phyloP scores from a whole-genome alignment of 2,329 filamentous ascomycete species.

The Stachybotrys chlorohalonatus region DNA sequence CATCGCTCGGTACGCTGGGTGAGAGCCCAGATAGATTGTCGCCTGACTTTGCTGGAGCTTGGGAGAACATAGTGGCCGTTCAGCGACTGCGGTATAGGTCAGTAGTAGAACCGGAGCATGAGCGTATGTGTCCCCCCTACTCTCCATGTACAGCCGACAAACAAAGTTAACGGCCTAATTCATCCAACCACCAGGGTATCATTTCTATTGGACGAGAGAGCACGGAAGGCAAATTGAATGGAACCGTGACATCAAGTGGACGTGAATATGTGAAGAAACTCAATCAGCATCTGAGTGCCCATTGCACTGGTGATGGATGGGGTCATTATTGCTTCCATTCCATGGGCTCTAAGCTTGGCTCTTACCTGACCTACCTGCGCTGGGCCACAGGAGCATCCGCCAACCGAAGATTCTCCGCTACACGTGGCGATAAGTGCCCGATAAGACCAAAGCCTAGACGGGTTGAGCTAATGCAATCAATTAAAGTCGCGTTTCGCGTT shows the following conservation, averaged over 20 bases:
- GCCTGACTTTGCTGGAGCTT: conserved; percentile 50
- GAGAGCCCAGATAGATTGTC: conserved; percentile 51
- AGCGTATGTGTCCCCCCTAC: neutral
- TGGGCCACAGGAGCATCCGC: neutral
- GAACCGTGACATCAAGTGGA: too few relatives aligned
- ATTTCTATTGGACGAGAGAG: conserved; percentile 24
- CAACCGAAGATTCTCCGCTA: neutral
- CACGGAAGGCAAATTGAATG: too few relatives aligned
- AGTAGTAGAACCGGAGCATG: neutral
- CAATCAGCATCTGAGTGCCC: too few relatives aligned
- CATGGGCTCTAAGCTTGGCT: neutral
- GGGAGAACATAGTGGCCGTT: conserved; percentile 48
- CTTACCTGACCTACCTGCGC: neutral
- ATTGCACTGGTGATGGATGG: too few relatives aligned
- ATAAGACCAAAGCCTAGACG: neutral
- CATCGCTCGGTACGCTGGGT: conserved; percentile 39
- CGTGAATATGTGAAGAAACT: too few relatives aligned
- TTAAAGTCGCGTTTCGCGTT: neutral
- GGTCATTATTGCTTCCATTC: neutral
- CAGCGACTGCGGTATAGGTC: conserved; percentile 4
- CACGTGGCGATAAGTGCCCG: neutral
- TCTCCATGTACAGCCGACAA: conserved; percentile 17
- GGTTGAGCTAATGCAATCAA: neutral
- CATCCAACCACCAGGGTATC: conserved; percentile 36
- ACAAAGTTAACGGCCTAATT: conserved; percentile 20